Evolutionary conservation across 306 rosid species (phyloP), one percentile per base, ranked within the genome.

Genomic region (Acacia acuminata): DNA sequence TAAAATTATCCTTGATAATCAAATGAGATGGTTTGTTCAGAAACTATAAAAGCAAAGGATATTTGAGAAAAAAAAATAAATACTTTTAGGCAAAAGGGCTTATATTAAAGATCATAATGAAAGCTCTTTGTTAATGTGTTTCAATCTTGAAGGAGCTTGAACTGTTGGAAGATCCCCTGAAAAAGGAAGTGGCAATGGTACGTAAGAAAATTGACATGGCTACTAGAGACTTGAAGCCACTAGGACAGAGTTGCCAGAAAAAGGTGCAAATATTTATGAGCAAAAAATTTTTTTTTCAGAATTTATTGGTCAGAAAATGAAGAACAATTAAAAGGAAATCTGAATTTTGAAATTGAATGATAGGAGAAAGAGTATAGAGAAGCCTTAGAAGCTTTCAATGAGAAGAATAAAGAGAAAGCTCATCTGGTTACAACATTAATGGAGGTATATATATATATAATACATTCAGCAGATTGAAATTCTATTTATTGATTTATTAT

Each of bases 341-440:
- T 51, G 44, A 80, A 47, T 17, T 25, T 40, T 55, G 27, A 8
- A 69, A 53, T 82, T 78, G 77, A 80, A 36, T 81, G 40, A 82
- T 81, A 95, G 99, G 97, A 93, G 80, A 94, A 91, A 78, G 99
- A 96, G 84, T 94, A 92, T 20, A 94, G 90, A 84, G 97, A 96
- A 82, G 81, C 85, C 73, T 73, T 90, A 60, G 98, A 92, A 71
- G 85, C 88, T 82, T 89, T 92, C 85, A 89, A 88, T 8, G 97
- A 92, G 55, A 96, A 90, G 88, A 90, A 78, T 90, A 92, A 89
- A 77, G 98, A 96, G 76, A 96, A 90, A 84, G 79, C 91, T 88
- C 92, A 91, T 76, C 90, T 93, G 50, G 86, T 88, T 42, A 77
- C 89, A 67, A 79, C 94, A 77, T 81, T 93, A 80, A 81, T 87